Evolutionary conservation across 202 grass and related monocot genomes (phyloP).

Genomic region (Setaria viridis): DNA sequence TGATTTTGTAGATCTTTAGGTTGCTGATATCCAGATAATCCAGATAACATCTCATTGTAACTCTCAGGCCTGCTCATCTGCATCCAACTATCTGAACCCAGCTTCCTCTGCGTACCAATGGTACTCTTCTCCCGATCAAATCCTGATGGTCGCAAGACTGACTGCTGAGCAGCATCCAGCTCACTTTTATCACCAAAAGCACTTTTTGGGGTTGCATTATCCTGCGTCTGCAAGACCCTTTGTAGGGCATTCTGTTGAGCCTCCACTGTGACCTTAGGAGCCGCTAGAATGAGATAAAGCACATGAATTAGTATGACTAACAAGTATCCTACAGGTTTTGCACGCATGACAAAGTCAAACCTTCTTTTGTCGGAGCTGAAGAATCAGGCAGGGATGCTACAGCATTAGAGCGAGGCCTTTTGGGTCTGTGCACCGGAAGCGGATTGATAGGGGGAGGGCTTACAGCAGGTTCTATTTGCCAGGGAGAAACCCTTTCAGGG

Average conservation of each 20-base stretch:
- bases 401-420: conserved; percentile 63
- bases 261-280: conserved; percentile 57
- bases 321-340: conserved; percentile 5
- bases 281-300: conserved; percentile 28
- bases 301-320: conserved; percentile 39
- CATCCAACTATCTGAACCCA: conserved; percentile 64
- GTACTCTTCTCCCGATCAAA: conserved; percentile 55
- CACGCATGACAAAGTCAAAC: conserved; percentile 46
- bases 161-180: conserved; percentile 48
- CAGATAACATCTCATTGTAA: conserved; percentile 49
- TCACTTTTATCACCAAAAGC: conserved; percentile 47
- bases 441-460: conserved; percentile 70
- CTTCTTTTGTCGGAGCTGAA: conserved; percentile 78
- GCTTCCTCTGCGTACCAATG: conserved; percentile 47
- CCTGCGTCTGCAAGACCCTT: conserved; percentile 74
- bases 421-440: conserved; percentile 62
- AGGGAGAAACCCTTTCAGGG: conserved; percentile 97
- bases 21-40: conserved; percentile 61
- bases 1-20: conserved; percentile 54
- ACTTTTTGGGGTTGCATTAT: conserved; percentile 54
- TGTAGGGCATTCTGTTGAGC: conserved; percentile 46
- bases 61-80: conserved; percentile 53
- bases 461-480: conserved; percentile 86
- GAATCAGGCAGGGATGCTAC: conserved; percentile 55
- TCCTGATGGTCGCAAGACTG: conserved; percentile 43